Percentiles rank a stretch among this genome's conserved stretches.
These are phyloP conservation scores for Suhomyces xylopsoci DNA, from an alignment of 805 yeast genomes.

Conservation along the genomic window DNA sequence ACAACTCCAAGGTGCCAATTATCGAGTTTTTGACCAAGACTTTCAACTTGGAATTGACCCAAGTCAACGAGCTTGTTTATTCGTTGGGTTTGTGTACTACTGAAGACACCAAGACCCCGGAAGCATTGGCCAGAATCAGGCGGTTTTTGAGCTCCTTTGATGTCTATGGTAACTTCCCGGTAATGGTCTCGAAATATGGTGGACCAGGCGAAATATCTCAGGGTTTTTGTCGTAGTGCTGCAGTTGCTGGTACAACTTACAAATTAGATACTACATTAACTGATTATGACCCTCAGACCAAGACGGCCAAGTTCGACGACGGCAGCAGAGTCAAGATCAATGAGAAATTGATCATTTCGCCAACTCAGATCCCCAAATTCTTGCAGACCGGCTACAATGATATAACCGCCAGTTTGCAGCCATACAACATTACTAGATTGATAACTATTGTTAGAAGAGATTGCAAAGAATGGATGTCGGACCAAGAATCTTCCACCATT, in stretches of 20 bases:
- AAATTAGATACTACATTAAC: constrained; percentile 68
- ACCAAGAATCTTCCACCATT: constrained; percentile 77
- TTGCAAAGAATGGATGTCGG: constrained; percentile 89
- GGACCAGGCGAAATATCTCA: constrained; percentile 95
- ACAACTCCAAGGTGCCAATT: constrained; percentile 56
- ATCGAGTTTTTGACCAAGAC: constrained; percentile 55
- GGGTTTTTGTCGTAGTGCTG: constrained; percentile 96
- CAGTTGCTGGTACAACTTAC: constrained; percentile 95
- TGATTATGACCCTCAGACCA: constrained; percentile 62
- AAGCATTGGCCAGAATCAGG: constrained; percentile 76
- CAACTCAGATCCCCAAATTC: constrained; percentile 54
- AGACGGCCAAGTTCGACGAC: constrained; percentile 70
- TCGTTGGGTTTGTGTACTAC: constrained; percentile 79
- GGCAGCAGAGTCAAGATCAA: constrained; percentile 71
- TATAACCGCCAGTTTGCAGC: constrained; percentile 41
- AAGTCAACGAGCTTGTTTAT: constrained; percentile 77
- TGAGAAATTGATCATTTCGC: constrained; percentile 77
- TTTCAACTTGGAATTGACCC: constrained; percentile 70
- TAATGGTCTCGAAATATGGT: constrained; percentile 86
- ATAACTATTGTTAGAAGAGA: constrained; percentile 80
- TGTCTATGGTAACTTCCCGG: constrained; percentile 93
- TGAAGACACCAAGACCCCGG: constrained; percentile 59
- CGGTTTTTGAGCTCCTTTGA: constrained; percentile 83
- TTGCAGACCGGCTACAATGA: constrained; percentile 39
- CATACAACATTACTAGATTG: constrained; percentile 64